Conservation (phyloP, 2,329 filamentous ascomycete genomes). For the Huntiella omanensis region DNA sequence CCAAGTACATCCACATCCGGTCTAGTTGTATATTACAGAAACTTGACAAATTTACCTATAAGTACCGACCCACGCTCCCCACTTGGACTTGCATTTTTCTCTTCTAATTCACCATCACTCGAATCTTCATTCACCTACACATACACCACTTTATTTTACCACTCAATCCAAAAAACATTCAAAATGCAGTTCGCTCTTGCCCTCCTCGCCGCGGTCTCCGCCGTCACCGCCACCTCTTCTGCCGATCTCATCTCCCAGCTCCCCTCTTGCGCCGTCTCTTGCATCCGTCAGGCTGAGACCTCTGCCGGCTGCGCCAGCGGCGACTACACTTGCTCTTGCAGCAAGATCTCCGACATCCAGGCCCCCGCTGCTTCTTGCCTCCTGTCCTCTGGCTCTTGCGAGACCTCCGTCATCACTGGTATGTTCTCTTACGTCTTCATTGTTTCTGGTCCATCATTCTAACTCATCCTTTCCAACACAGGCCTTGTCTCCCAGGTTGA, state of each 20-base stretch:
- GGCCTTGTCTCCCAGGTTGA: slow-evolving; percentile 13
- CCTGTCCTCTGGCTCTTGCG: slow-evolving; percentile 15
- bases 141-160: background rate
- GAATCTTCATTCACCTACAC: no score
- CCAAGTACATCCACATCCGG: no score
- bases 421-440: slow-evolving; percentile 11
- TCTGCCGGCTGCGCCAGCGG: slow-evolving; percentile 5
- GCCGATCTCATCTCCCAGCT: slow-evolving; percentile 10
- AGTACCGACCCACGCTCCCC: no score
- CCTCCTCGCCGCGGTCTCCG: slow-evolving; percentile 5
- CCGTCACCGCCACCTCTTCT: slow-evolving; percentile 7
- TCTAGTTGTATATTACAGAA: no score
- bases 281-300: slow-evolving; percentile 8
- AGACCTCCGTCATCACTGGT: slow-evolving; percentile 20
- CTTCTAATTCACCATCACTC: no score
- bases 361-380: slow-evolving; percentile 8
- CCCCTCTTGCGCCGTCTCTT: slow-evolving; percentile 10
- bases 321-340: slow-evolving; percentile 11
- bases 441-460: background rate
- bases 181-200: slow-evolving; percentile 11
- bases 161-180: background rate
- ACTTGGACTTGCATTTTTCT: no score
- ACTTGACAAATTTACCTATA: no score
- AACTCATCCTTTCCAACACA: slow-evolving; percentile 10
- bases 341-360: slow-evolving; percentile 5